phyloP scores from a whole-genome alignment of 2,329 filamentous ascomycete species.

The Stagonosporopsis tanaceti region DNA sequence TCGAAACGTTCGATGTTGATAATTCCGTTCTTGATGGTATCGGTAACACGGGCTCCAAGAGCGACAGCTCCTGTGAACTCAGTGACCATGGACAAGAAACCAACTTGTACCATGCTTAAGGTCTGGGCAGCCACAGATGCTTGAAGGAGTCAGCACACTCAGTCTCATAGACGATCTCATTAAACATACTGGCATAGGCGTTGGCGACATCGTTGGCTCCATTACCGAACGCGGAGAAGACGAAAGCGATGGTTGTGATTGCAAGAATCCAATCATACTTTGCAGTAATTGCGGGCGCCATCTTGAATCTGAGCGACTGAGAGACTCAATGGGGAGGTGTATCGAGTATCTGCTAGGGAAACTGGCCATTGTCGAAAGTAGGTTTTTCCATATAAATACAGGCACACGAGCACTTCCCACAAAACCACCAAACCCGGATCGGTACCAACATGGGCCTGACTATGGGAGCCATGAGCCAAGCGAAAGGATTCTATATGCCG shows the following conservation, averaged over 20 bases:
- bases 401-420: slow-evolving; percentile 25
- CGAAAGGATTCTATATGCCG: slow-evolving; percentile 7
- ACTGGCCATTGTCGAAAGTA: background rate
- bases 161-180: background rate
- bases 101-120: slow-evolving; percentile 62
- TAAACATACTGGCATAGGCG: slow-evolving; percentile 56
- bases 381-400: slow-evolving; percentile 13
- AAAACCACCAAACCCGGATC: slow-evolving; percentile 4
- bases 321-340: background rate
- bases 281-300: slow-evolving; percentile 33
- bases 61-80: slow-evolving; percentile 63
- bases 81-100: slow-evolving; percentile 58
- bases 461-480: slow-evolving; percentile 19
- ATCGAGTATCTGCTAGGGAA: slow-evolving; percentile 3
- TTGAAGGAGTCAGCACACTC: slow-evolving; percentile 12
- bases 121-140: slow-evolving; percentile 58
- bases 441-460: slow-evolving; percentile 2
- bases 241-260: slow-evolving; percentile 50
- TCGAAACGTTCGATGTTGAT: slow-evolving; percentile 60
- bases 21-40: slow-evolving; percentile 69
- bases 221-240: slow-evolving; percentile 49
- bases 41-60: slow-evolving; percentile 63
- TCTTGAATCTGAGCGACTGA: slow-evolving; percentile 12
- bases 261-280: slow-evolving; percentile 54
- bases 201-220: slow-evolving; percentile 64